These are phyloP conservation scores for Bolboschoenus planiculmis DNA, from an alignment of 176 grass and related monocot genomes.

Conservation along the genomic window DNA sequence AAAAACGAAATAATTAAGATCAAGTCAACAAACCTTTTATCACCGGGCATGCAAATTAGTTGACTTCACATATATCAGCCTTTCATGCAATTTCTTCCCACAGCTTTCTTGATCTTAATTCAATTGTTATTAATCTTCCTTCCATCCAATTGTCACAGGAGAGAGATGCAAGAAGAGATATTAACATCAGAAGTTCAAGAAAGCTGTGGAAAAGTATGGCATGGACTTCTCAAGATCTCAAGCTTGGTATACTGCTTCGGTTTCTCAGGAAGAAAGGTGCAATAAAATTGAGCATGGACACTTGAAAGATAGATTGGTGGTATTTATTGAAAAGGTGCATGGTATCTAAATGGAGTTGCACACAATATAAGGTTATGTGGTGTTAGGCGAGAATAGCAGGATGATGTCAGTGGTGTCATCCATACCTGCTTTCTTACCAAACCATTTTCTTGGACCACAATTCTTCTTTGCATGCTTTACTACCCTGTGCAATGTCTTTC, in stretches of 20 bases:
- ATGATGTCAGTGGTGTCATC: background rate
- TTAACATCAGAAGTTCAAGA: conserved; percentile 87
- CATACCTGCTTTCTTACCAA: conserved; percentile 4
- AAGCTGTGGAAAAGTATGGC: conserved; percentile 99
- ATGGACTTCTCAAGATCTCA: conserved; percentile 40
- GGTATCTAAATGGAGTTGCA: background rate
- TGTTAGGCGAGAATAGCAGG: background rate
- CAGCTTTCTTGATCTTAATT: conserved; percentile 95
- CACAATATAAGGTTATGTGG: background rate
- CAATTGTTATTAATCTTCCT: conserved; percentile 12
- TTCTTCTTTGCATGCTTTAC: conserved; percentile 7
- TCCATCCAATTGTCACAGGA: background rate
- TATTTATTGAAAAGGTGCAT: background rate
- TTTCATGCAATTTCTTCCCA: conserved; percentile 87
- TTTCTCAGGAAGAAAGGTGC: background rate
- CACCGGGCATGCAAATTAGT: background rate
- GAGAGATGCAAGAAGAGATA: background rate
- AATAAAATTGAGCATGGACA: background rate
- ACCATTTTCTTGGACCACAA: background rate
- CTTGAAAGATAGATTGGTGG: background rate
- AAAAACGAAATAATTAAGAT: background rate
- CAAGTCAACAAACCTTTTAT: background rate
- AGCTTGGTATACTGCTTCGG: background rate
- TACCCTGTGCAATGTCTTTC: background rate
- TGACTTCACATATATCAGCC: conserved; percentile 4